phyloP scores from a whole-genome alignment of 768 basidiomycete species.

The Tulasnella sp. region DNA sequence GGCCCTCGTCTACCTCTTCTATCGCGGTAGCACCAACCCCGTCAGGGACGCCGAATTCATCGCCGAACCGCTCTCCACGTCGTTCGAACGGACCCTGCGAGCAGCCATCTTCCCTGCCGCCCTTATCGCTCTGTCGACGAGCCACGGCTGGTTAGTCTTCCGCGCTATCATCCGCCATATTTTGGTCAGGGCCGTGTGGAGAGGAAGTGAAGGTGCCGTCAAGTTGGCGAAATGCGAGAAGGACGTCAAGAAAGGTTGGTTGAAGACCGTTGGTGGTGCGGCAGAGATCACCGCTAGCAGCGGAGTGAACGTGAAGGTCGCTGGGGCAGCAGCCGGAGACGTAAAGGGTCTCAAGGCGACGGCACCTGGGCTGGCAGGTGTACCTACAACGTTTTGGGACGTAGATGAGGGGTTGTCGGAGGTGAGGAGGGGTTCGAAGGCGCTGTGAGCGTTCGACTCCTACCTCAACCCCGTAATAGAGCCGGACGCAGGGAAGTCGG shows the following conservation, averaged over 20 bases:
- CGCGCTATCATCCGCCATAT: slow-evolving; percentile 65
- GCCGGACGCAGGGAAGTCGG: background rate
- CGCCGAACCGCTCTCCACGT: slow-evolving; percentile 42
- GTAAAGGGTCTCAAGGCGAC: slow-evolving; percentile 31
- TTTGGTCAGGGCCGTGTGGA: slow-evolving; percentile 78
- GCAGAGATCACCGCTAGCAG: slow-evolving; percentile 32
- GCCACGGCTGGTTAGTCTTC: slow-evolving; percentile 80
- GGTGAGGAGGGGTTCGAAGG: slow-evolving; percentile 52
- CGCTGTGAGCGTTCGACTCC: background rate
- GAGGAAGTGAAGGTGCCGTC: slow-evolving; percentile 66
- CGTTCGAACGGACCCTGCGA: slow-evolving; percentile 40
- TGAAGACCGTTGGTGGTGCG: slow-evolving; percentile 38
- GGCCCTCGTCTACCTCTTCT: slow-evolving; percentile 90
- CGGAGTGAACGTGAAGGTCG: background rate
- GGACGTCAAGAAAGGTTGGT: slow-evolving; percentile 54
- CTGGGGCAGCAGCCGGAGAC: slow-evolving; percentile 38
- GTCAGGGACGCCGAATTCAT: slow-evolving; percentile 12
- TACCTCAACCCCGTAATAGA: background rate
- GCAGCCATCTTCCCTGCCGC: slow-evolving; percentile 53
- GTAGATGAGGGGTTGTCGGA: slow-evolving; percentile 76
- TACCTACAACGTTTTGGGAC: slow-evolving; percentile 59
- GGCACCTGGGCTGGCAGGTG: slow-evolving; percentile 37
- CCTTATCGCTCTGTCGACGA: slow-evolving; percentile 77
- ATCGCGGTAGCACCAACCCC: slow-evolving; percentile 46
- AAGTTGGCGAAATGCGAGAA: slow-evolving; percentile 60